Conservation (phyloP, 2,329 filamentous ascomycete species). For the Paracoccidioides lutzii region DNA sequence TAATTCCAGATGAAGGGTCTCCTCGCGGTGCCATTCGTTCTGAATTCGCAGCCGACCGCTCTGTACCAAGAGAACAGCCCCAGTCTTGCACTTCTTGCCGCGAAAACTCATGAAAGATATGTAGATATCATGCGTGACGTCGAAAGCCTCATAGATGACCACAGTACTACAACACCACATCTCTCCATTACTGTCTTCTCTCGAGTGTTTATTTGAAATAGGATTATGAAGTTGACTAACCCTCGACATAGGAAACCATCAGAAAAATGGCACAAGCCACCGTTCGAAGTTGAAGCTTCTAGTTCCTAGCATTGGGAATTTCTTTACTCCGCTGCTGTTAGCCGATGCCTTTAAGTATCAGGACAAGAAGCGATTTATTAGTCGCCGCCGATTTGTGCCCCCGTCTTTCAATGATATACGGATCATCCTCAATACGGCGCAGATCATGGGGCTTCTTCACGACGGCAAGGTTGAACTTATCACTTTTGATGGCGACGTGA, state of each 20-base stretch:
- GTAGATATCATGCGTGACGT: conserved; percentile 92
- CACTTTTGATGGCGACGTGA: conserved; percentile 96
- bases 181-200: background rate
- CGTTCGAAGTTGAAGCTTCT: conserved; percentile 87
- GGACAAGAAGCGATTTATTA: conserved; percentile 74
- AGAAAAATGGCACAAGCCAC: conserved; percentile 49
- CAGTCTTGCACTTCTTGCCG: conserved; percentile 56
- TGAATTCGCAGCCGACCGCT: conserved; percentile 88
- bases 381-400: conserved; percentile 79
- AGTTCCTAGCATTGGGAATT: conserved; percentile 80
- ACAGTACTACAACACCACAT: conserved; percentile 46
- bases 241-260: conserved; percentile 50
- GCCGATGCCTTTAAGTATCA: conserved; percentile 88
- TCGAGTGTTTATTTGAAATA: background rate
- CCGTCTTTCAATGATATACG: conserved; percentile 96
- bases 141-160: conserved; percentile 79
- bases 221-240: background rate
- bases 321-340: conserved; percentile 79
- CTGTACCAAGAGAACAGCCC: conserved; percentile 59
- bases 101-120: conserved; percentile 74
- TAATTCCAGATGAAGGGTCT: conserved; percentile 40
- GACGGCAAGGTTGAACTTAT: conserved; percentile 64
- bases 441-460: conserved; percentile 78
- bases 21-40: conserved; percentile 86
- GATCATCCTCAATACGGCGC: conserved; percentile 84